Evolutionary conservation across 2,329 filamentous ascomycete genomes (phyloP), one percentile per base, ranked within the genome.

Genomic region (Lasiodiplodia sp.): DNA sequence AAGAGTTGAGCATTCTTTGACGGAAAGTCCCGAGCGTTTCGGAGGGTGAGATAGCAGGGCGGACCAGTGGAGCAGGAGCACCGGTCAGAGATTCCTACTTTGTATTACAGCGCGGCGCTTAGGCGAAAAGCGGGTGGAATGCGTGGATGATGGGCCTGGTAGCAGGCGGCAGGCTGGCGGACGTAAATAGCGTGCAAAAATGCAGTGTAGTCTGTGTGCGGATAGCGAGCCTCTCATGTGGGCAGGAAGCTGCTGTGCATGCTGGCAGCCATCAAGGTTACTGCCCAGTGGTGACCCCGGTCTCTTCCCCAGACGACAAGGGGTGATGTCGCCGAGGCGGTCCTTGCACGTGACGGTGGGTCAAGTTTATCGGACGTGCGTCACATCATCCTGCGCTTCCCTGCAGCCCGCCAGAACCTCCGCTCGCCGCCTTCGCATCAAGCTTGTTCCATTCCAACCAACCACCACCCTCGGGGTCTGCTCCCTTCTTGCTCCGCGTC

Each of bases 71-170:
- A 52, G 60, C 31, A 31, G 51, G 23, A 47, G 60, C 28, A 52
- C 60, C 60, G 60, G 60, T 64, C 60, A 64, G 31, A 51, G 47
- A 64, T 64, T 52, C 60, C 60, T 52, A 49, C 60, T 52, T 64
- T 64, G 60, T 64, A 64, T 64, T 51, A 67, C 65, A 67, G 65
- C 65, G 53, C 65, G 65, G 65, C 65, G 65, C 65, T 58, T 58
- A 56, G 65, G 65, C 65, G 53, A 67, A 58, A 67, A 58, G 51
- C 40, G 31, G 38, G 38, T 37, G 53, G 65, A 58, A 67, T 37
- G 38, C 28, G 53, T 58, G 53, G 53, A 58, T 51, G 28, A 12
- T 38, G 60, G 60, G 47, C 28, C 37, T 52, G 44, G 28, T 52
- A 64, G 44, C 23, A 34, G 37, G 18, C n/a, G 47, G 60, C 60